Conservation (phyloP, 495 filamentous ascomycete species). For the Aspergillus diversus region DNA sequence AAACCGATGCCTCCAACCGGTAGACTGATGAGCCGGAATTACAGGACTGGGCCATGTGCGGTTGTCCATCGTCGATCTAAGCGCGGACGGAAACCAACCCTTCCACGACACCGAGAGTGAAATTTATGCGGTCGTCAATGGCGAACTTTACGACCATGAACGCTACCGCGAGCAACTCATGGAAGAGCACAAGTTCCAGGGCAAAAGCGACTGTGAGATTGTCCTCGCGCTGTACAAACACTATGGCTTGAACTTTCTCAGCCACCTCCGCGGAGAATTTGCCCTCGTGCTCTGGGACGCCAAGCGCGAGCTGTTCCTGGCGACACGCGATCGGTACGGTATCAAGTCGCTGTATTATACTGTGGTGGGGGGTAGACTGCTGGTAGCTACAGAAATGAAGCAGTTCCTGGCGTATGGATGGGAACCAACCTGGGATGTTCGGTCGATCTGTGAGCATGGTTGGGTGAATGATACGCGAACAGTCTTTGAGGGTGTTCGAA, state of each 20-base stretch:
- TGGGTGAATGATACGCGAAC: constrained; percentile 45
- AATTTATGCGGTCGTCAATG: constrained; percentile 58
- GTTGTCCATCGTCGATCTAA: constrained; percentile 56
- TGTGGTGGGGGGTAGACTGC: constrained; percentile 32
- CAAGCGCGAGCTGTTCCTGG: constrained; percentile 39
- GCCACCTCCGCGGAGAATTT: constrained; percentile 55
- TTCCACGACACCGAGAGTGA: constrained; percentile 40
- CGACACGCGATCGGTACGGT: constrained; percentile 54
- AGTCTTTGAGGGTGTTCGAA: constrained; percentile 45
- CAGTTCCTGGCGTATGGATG: constrained; percentile 49
- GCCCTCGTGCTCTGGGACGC: constrained; percentile 53
- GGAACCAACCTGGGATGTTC: constrained; percentile 54
- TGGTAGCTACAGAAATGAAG: constrained; percentile 51
- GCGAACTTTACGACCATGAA: constrained; percentile 58
- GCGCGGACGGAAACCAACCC: constrained; percentile 48
- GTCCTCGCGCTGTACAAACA: constrained; percentile 54
- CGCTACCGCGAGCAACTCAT: constrained; percentile 38
- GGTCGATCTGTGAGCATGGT: constrained; percentile 36
- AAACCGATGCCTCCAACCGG: not conserved
- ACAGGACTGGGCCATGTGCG: constrained; percentile 47
- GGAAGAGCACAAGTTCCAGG: constrained; percentile 43
- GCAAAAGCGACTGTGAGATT: constrained; percentile 50
- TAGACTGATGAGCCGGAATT: not conserved
- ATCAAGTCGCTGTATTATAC: constrained; percentile 59
- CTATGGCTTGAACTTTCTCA: constrained; percentile 49